Evolutionary conservation across 345 rosid genomes (phyloP).

Genomic region (Eucalyptus pauciflora): DNA sequence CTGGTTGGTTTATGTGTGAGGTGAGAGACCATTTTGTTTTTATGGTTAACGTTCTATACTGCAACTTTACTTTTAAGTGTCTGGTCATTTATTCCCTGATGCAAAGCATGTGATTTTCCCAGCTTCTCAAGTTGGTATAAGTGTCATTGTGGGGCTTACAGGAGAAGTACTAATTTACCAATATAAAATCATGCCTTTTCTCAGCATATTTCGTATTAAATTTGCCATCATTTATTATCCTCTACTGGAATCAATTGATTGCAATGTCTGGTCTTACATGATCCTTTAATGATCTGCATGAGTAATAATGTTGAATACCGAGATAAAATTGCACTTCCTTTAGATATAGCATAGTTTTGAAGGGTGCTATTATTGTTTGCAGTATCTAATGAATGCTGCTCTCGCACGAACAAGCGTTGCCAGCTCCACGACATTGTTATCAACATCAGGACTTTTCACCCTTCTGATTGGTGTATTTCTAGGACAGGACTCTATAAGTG

Average conservation of each 20-base stretch:
- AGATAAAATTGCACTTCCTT: not conserved
- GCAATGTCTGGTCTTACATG: not conserved
- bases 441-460: slow-evolving; percentile 41
- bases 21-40: not conserved
- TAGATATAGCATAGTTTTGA: not conserved
- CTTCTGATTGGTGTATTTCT: slow-evolving; percentile 26
- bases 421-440: slow-evolving; percentile 13
- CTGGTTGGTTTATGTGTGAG: slow-evolving; percentile 39
- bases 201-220: not conserved
- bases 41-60: not conserved
- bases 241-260: not conserved
- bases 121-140: not conserved
- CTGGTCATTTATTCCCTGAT: not conserved
- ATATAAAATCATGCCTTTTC: not conserved
- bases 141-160: not conserved
- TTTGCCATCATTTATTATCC: not conserved
- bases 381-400: slow-evolving; percentile 35
- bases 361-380: not conserved
- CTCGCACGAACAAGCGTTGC: slow-evolving; percentile 36
- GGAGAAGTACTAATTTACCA: not conserved
- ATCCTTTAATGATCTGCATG: not conserved
- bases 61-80: not conserved
- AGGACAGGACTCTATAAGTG: slow-evolving; percentile 22
- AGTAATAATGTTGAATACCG: not conserved
- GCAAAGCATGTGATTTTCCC: not conserved